phyloP scores from a whole-genome alignment of 495 filamentous ascomycete genomes.

The Darksidea phi region DNA sequence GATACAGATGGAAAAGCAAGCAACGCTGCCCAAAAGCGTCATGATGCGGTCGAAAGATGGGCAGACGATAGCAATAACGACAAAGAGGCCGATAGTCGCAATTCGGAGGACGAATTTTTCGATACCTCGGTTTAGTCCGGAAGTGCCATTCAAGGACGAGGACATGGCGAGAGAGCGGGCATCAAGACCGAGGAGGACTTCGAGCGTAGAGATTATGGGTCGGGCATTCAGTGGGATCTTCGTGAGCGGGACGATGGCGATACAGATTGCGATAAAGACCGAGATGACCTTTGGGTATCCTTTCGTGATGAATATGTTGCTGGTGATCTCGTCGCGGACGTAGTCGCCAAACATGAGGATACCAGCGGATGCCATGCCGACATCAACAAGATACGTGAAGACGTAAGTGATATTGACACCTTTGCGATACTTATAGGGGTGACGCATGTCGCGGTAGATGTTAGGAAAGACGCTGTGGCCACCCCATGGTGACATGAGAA shows the following conservation, averaged over 20 bases:
- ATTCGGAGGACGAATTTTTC: constrained; percentile 64
- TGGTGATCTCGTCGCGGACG: constrained; percentile 84
- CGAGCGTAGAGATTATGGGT: constrained; percentile 80
- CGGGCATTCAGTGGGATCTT: constrained; percentile 91
- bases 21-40: constrained; percentile 85
- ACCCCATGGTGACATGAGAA: constrained; percentile 96
- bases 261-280: constrained; percentile 75
- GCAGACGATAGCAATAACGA: constrained; percentile 72
- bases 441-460: constrained; percentile 97
- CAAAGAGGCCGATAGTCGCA: constrained; percentile 57
- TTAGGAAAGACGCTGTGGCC: constrained; percentile 95
- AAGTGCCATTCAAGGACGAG: constrained; percentile 52
- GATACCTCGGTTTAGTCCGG: constrained; percentile 56
- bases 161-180: constrained; percentile 51
- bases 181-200: constrained; percentile 74
- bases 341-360: constrained; percentile 90
- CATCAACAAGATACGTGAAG: constrained; percentile 85
- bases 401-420: constrained; percentile 77
- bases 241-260: constrained; percentile 89
- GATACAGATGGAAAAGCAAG: constrained; percentile 93
- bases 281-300: constrained; percentile 75
- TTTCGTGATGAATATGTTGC: constrained; percentile 71
- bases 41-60: constrained; percentile 92
- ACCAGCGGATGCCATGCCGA: constrained; percentile 75
- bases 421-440: constrained; percentile 78